Base-by-base conservation (phyloP, 2,329 filamentous ascomycete genomes). In the Aquanectria penicillioides region DNA sequence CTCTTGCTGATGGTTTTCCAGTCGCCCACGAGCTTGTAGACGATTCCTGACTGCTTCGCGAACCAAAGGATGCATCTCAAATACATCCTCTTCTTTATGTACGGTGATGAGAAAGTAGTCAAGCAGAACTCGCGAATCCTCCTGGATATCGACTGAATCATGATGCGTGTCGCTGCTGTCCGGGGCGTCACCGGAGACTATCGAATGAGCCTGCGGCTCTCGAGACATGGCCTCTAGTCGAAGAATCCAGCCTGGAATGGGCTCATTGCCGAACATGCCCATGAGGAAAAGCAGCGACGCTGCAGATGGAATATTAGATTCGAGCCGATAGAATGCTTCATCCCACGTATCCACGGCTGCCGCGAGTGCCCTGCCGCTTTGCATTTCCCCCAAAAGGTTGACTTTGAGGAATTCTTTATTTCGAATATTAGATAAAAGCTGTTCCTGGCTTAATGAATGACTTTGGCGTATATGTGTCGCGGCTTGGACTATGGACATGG, bases 1-100 rank as follows among this genome's bases (percentile, higher is more conserved):
- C 29, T 54, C 50, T 54, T 46, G 29, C 10, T 33, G 18, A 25
- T 46, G 38, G n/a, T 4, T 46, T 31, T 29, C 29, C 5, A 46
- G 11, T 7, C 40, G n/a, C 11, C 34, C 47, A 4, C 22, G 20
- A 34, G 15, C 6, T 6, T 28, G 22, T 17, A 50, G 47, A 11
- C 47, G 36, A 11, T 17, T 37, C 13, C 37, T 43, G 7, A 25
- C 47, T 29, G 25, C 34, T 3, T 3, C 15, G 15, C 40, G 47
- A 20, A 50, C 33, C 4, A 17, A n/a, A 9, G 20, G 10, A 15
- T 50, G 47, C 17, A 50, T 50, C 17, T 50, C 47, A 15, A 38
- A 50, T 2, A 6, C 31, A 18, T 29, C 25, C 2, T 20, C 23
- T 12, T 40, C 34, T 15, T 31, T 12, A 10, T 40, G 12, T 3